Conservation (phyloP, 164 flowering plant genomes). For the Berberis vulgaris region DNA sequence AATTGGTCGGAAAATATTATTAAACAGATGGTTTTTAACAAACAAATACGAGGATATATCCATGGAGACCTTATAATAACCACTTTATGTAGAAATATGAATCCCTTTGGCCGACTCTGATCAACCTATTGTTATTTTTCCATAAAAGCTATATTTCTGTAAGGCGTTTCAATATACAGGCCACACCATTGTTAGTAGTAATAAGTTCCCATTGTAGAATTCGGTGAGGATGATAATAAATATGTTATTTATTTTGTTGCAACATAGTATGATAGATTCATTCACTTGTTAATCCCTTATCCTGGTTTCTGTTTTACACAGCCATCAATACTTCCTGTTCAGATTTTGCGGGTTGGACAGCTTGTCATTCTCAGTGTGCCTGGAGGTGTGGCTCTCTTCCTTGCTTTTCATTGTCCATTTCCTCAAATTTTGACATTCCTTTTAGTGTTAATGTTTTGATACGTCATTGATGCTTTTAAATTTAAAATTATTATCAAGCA, state of each 20-base stretch:
- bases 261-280: neutral
- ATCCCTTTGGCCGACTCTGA: too few relatives aligned
- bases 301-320: constrained; percentile 23
- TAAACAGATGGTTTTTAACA: too few relatives aligned
- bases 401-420: neutral
- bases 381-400: constrained; percentile 54
- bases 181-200: too few relatives aligned
- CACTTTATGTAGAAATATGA: too few relatives aligned
- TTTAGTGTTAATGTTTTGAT: neutral
- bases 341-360: constrained; percentile 88
- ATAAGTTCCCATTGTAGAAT: neutral
- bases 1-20: too few relatives aligned
- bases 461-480: neutral
- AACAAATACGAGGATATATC: too few relatives aligned
- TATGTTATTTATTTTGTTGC: neutral
- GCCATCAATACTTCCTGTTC: constrained; percentile 96
- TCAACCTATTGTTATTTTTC: too few relatives aligned
- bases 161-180: too few relatives aligned
- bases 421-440: neutral
- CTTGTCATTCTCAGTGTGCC: constrained; percentile 91
- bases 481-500: neutral
- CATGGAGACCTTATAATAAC: too few relatives aligned
- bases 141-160: too few relatives aligned
- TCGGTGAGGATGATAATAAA: neutral
- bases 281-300: neutral